These are phyloP conservation scores for Singerocomus inundabilis DNA, from an alignment of 1,284 basidiomycete genomes.

Conservation along the genomic window DNA sequence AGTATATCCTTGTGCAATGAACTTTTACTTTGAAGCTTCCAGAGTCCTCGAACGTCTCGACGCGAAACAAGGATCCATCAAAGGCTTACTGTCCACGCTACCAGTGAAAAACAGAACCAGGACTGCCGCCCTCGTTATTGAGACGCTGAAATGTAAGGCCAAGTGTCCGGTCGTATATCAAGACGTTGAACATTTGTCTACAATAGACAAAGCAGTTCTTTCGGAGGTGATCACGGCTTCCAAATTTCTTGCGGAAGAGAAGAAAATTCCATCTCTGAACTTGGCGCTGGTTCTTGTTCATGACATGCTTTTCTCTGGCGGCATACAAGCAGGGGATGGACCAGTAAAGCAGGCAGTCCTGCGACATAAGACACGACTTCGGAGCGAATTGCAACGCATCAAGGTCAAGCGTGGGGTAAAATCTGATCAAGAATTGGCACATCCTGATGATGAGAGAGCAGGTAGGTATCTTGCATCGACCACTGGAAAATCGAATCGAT, in stretches of 20 bases:
- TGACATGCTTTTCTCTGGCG: constrained; percentile 76
- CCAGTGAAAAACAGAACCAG: constrained; percentile 78
- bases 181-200: not conserved
- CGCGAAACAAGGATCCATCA: constrained; percentile 83
- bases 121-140: constrained; percentile 78
- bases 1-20: constrained; percentile 62
- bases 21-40: constrained; percentile 90
- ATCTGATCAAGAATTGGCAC: constrained; percentile 66
- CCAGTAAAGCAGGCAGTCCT: constrained; percentile 81
- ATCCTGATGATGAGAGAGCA: constrained; percentile 56
- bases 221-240: constrained; percentile 61
- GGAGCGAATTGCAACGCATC: constrained; percentile 79
- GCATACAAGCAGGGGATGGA: constrained; percentile 87
- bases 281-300: constrained; percentile 84
- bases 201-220: constrained; percentile 68
- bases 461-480: constrained; percentile 41
- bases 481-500: not conserved
- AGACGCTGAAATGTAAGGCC: constrained; percentile 86
- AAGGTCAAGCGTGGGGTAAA: constrained; percentile 78
- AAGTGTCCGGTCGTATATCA: not conserved
- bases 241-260: constrained; percentile 71
- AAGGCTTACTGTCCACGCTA: constrained; percentile 69
- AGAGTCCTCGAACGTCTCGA: constrained; percentile 82
- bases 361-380: constrained; percentile 85
- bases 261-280: constrained; percentile 69